Conservation (phyloP, 2,329 filamentous ascomycete species). For the Sarocladium kiliense region DNA sequence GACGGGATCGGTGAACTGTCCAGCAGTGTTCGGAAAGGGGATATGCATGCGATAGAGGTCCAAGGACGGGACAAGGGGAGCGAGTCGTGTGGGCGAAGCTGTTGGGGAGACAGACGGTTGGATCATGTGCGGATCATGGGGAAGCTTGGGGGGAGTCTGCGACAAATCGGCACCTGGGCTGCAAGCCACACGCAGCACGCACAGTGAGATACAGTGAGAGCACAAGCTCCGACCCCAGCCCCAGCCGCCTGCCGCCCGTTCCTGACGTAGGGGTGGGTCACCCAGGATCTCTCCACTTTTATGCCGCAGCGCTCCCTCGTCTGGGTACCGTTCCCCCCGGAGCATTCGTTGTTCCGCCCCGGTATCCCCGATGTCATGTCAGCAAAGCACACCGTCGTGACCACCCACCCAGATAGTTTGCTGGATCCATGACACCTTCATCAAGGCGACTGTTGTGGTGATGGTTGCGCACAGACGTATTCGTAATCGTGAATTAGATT, state of each 20-base stretch:
- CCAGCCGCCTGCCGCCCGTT: slow-evolving; percentile 5
- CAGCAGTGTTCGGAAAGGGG: neutral
- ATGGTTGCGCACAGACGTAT: neutral
- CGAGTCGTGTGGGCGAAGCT: neutral
- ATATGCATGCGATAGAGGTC: neutral
- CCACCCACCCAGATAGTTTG: neutral
- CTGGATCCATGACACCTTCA: slow-evolving; percentile 6
- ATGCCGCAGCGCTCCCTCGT: too few species aligned
- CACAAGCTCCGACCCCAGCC: neutral
- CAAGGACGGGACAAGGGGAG: neutral
- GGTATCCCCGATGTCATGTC: neutral
- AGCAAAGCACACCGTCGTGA: neutral
- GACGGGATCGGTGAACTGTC: neutral
- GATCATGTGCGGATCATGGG: slow-evolving; percentile 3
- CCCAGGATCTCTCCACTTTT: neutral
- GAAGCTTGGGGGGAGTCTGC: neutral
- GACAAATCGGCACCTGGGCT: neutral
- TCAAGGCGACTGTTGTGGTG: neutral
- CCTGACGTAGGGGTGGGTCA: slow-evolving; percentile 4
- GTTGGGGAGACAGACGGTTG: neutral
- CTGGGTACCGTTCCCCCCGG: slow-evolving; percentile 1
- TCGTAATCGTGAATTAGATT: neutral
- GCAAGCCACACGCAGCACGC: neutral
- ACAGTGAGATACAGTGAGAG: neutral
- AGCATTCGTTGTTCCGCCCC: neutral